Evolutionary conservation across 192 early-diverging fungal species (phyloP), one percentile per base, ranked within the genome.

Genomic region (Coemansia sp.): DNA sequence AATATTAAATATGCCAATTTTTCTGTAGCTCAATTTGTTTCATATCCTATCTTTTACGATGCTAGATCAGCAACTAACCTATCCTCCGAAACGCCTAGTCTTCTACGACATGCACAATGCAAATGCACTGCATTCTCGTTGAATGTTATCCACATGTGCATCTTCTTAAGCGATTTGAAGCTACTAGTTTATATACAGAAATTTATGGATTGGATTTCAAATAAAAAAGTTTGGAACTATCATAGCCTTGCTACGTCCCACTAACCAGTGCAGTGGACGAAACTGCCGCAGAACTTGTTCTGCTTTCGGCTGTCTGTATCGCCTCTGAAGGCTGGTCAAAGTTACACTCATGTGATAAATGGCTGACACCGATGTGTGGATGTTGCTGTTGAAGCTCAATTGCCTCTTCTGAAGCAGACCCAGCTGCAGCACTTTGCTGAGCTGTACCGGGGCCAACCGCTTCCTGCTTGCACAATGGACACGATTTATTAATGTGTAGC

Each of bases 391-490:
- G 51, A 22, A 41, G 63, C 63, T 65, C 63, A 48, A 65, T 65
- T 18, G 46, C 37, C 15, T 47, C 43, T n/a, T 40, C 66, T 46
- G 18, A 5, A 36, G 21, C 11, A 64, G 49, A 41, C 59, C 40
- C 36, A 40, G 3, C 54, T 8, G 37, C 7, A 41, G 15, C 1
- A 41, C 16, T 41, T 22, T 39, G 36, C 57, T 59, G 57, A 59
- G 57, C 57, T 6, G 61, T 16, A 19, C 8, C 16, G 19, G 13
- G 52, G 52, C 42, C 48, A 1, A 55, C 42, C n/a, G 61, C 71
- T 26, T 87, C 86, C 36, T 76, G 83, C 52, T 91, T 90, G 71
- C 93, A 94, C 45, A 93, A 78, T 19, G 93, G 93, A 66, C 93
- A 94, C 9, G 83, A 80, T 61, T 81, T 81, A 72, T 92, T 91